Percentiles rank a stretch among this genome's conserved stretches.
These are phyloP conservation scores for Xanthoceras sorbifolium DNA, from an alignment of 345 rosid genomes.

Conservation along the genomic window DNA sequence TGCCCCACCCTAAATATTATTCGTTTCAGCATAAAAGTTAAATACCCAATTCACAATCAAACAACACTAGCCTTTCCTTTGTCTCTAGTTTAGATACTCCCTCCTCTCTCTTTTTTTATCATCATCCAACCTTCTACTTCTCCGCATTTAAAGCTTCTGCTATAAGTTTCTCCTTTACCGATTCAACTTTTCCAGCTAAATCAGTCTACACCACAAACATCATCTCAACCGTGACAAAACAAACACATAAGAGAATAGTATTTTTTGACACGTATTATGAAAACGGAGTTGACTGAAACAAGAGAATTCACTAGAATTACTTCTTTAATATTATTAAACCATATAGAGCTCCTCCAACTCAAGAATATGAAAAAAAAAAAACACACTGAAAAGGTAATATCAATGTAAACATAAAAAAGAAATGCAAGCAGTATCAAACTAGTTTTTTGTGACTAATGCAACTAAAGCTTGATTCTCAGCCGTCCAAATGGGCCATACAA, in stretches of 20 bases:
- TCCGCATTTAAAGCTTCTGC: conserved; percentile 1
- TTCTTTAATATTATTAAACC: not conserved
- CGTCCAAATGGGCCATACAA: not conserved
- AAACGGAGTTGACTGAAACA: not conserved
- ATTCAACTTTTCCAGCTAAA: not conserved
- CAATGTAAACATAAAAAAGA: not conserved
- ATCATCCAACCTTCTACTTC: not conserved
- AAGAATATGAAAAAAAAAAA: not conserved
- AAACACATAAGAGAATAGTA: not conserved
- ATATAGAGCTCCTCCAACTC: not conserved
- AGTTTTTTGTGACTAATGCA: not conserved
- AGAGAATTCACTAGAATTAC: not conserved
- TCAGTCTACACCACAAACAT: not conserved
- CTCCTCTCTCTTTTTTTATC: not conserved
- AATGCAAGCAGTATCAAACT: not conserved
- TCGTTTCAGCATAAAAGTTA: conserved; percentile 13
- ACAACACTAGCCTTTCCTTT: not conserved
- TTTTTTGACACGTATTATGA: not conserved
- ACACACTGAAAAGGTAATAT: not conserved
- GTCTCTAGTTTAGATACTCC: not conserved
- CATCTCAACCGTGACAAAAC: not conserved
- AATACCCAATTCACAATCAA: not conserved
- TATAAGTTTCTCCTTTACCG: not conserved
- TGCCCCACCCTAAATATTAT: conserved; percentile 6
- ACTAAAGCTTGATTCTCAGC: conserved; percentile 1